These are phyloP conservation scores for Candida lessepsii DNA, from an alignment of 805 yeast species.

Conservation along the genomic window DNA sequence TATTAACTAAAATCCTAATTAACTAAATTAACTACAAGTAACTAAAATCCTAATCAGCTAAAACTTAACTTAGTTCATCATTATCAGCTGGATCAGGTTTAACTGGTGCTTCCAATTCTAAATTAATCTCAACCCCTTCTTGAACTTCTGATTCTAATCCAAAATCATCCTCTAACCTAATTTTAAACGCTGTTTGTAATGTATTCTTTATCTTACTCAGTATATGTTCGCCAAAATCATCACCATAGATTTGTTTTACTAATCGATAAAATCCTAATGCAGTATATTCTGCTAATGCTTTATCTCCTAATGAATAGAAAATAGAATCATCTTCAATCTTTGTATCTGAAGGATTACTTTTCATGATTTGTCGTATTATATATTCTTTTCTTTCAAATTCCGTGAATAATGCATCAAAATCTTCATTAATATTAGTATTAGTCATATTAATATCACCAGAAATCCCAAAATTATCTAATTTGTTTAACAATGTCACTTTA, in stretches of 20 bases:
- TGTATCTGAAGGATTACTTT: not conserved
- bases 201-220: slow-evolving; percentile 21
- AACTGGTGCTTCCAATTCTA: not conserved
- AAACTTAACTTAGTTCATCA: too few species aligned
- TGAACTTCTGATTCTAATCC: too few species aligned
- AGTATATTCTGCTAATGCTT: slow-evolving; percentile 32
- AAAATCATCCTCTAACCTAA: slow-evolving; percentile 6
- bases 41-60: too few species aligned
- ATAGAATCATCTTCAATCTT: slow-evolving; percentile 13
- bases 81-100: not conserved
- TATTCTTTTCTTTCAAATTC: slow-evolving; percentile 30
- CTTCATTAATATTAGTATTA: slow-evolving; percentile 22
- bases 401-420: slow-evolving; percentile 25
- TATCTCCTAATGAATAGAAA: slow-evolving; percentile 31
- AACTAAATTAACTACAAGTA: too few species aligned
- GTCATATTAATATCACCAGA: slow-evolving; percentile 18
- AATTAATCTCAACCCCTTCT: too few species aligned
- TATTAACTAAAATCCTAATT: too few species aligned
- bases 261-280: slow-evolving; percentile 28
- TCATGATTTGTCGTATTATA: slow-evolving; percentile 17
- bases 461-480: slow-evolving; percentile 28
- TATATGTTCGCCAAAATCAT: slow-evolving; percentile 18
- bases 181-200: slow-evolving; percentile 25
- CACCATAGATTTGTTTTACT: slow-evolving; percentile 25
- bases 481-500: slow-evolving; percentile 24